Conservation (phyloP, 2,329 filamentous ascomycete species). For the Venturia effusa region DNA sequence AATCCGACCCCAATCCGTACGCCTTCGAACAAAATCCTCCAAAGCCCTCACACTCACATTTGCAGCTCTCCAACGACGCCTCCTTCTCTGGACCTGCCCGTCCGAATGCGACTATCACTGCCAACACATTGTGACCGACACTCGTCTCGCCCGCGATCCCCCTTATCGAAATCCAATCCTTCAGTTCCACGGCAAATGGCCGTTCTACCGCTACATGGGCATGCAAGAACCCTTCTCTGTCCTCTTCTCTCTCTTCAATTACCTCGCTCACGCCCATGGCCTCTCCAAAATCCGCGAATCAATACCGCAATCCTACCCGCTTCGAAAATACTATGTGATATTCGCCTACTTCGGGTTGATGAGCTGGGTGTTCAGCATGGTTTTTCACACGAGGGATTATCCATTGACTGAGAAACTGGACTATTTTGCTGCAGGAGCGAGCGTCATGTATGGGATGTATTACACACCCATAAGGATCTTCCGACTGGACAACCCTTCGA, state of each 20-base stretch:
- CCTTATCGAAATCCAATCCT: constrained; percentile 58
- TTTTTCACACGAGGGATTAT: constrained; percentile 91
- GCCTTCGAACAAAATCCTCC: constrained; percentile 22
- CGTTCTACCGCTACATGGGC: constrained; percentile 79
- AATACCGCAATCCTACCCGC: constrained; percentile 62
- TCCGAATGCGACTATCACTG: constrained; percentile 97
- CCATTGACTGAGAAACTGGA: constrained; percentile 80
- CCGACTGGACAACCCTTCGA: constrained; percentile 50
- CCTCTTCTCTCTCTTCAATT: constrained; percentile 86
- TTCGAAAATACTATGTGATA: constrained; percentile 68
- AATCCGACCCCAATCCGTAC: constrained; percentile 61
- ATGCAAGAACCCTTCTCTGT: constrained; percentile 94
- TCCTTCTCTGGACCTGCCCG: constrained; percentile 86
- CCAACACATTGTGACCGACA: constrained; percentile 79
- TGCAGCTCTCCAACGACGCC: constrained; percentile 68
- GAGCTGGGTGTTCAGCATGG: constrained; percentile 78
- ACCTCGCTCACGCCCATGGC: constrained; percentile 72
- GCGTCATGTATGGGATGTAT: constrained; percentile 83
- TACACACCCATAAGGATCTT: constrained; percentile 75
- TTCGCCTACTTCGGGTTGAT: constrained; percentile 74
- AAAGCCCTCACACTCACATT: constrained; percentile 10
- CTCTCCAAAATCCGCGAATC: constrained; percentile 57
- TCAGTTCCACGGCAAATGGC: constrained; percentile 99
- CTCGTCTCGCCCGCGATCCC: constrained; percentile 53
- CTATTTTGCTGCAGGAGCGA: constrained; percentile 88